Conservation (phyloP, 768 basidiomycete species). For the Paxillus rubicundulus region DNA sequence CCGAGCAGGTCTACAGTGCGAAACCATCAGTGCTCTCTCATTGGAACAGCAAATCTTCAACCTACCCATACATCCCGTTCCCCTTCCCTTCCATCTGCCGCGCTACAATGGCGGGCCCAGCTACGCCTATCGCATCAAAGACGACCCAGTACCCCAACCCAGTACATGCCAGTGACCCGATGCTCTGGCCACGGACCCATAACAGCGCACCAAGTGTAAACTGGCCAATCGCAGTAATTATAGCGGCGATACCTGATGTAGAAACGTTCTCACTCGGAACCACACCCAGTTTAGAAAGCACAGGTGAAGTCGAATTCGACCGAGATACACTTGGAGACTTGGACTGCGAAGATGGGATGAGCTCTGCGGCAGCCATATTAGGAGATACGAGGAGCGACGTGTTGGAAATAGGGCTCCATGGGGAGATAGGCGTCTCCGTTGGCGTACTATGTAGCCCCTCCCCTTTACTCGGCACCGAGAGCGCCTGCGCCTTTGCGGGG, state of each 20-base stretch:
- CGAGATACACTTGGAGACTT: slow-evolving; percentile 18
- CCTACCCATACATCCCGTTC: slow-evolving; percentile 61
- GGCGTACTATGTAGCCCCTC: slow-evolving; percentile 55
- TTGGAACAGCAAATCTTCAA: slow-evolving; percentile 26
- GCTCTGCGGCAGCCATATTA: slow-evolving; percentile 6
- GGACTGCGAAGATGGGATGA: slow-evolving; percentile 21
- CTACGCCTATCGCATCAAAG: slow-evolving; percentile 86
- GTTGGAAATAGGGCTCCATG: slow-evolving; percentile 60
- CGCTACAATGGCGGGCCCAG: slow-evolving; percentile 36
- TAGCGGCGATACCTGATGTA: slow-evolving; percentile 22
- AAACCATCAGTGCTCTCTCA: background rate
- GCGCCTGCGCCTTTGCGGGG: slow-evolving; percentile 42
- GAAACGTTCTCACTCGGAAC: slow-evolving; percentile 11
- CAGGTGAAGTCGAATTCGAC: slow-evolving; percentile 9
- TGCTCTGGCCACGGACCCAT: slow-evolving; percentile 89
- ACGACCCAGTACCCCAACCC: slow-evolving; percentile 96
- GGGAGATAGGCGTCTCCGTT: slow-evolving; percentile 59
- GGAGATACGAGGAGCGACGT: slow-evolving; percentile 1
- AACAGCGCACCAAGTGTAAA: slow-evolving; percentile 69
- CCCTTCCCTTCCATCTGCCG: slow-evolving; percentile 35
- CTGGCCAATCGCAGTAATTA: slow-evolving; percentile 37
- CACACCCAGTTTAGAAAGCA: background rate
- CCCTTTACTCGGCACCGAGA: slow-evolving; percentile 14
- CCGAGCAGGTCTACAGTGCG: slow-evolving; percentile 52
- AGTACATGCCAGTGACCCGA: slow-evolving; percentile 82